Percentiles rank a stretch among this genome's conserved stretches.
phyloP scores from a whole-genome alignment of 768 basidiomycete genomes.

The Arthromyces matolae region DNA sequence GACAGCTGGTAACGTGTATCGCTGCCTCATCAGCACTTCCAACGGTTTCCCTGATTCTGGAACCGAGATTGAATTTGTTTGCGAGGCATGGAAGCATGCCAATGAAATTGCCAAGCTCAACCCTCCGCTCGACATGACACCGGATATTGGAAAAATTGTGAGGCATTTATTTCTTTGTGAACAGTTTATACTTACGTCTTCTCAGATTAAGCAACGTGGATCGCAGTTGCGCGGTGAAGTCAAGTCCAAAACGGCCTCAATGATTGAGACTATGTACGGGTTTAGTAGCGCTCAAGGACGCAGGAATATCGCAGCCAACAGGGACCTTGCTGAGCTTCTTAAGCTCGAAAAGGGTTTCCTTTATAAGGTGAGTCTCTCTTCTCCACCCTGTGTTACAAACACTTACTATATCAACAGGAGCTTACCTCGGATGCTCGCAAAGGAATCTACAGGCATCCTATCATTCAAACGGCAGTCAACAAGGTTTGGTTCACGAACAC shows the following conservation, averaged over 20 bases:
- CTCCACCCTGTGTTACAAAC: not conserved
- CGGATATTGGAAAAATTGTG: constrained; percentile 18
- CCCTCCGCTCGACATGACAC: constrained; percentile 3
- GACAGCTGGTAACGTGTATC: constrained; percentile 14
- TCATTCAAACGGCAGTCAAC: constrained; percentile 14
- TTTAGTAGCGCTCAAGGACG: constrained; percentile 19
- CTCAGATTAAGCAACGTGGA: constrained; percentile 14
- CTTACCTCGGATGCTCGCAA: no score
- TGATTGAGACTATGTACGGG: constrained; percentile 18
- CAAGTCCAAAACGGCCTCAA: constrained; percentile 14
- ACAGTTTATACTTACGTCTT: not conserved
- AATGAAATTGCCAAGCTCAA: constrained; percentile 9
- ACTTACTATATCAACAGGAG: constrained; percentile 17
- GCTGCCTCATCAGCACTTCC: constrained; percentile 16
- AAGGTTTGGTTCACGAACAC: constrained; percentile 24
- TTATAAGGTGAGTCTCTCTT: constrained; percentile 15
- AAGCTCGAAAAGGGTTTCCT: constrained; percentile 15
- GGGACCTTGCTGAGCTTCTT: constrained; percentile 16
- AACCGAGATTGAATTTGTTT: constrained; percentile 10
- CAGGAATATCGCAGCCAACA: constrained; percentile 15
- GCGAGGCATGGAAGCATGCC: constrained; percentile 12
- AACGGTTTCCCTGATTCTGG: constrained; percentile 21
- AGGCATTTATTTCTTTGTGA: constrained; percentile 2
- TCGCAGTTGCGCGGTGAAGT: constrained; percentile 20
- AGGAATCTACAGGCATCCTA: no score